Evolutionary conservation across 768 basidiomycete species (phyloP), one percentile per base, ranked within the genome.

Genomic region (Xerocomus spinulosus): DNA sequence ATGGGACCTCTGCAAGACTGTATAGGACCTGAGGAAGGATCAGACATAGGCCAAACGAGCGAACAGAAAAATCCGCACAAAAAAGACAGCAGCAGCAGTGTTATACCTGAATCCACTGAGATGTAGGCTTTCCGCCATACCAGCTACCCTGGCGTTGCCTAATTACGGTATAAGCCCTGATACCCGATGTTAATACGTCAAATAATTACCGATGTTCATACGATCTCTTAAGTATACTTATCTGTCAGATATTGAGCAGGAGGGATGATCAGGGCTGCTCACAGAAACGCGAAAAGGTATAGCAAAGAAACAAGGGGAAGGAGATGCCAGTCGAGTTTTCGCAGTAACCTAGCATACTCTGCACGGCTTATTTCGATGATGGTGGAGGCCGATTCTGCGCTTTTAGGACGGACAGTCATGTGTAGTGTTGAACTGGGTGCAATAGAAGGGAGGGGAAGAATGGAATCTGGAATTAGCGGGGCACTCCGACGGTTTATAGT

Each of bases 221-320:
- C 25, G 44, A 36, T 36, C 34, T 28, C 44, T 44, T 17, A 12
- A 28, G 13, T 24, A 18, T 2, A 6, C n/a, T n/a, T n/a, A 18
- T 26, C 6, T 5, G 25, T 28, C 18, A 44, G 34, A 18, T 8
- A 20, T 10, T 2, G 10, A 35, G 7, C 28, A 26, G 17, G 20
- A 20, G 18, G 33, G 18, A 36, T 14, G 12, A 26, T 26, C 12
- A 44, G n/a, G n/a, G n/a, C n/a, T n/a, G n/a, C 44, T 44, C 44
- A 44, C 44, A 44, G 25, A n/a, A 44, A 44, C 13, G 44, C 24
- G 9, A 44, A 14, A 26, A 44, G 44, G n/a, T 28, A 44, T 7
- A 44, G 34, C 34, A 36, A 18, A 15, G 44, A 26, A 28, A 44
- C 25, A 3, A 36, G 18, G 9, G 44, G 34, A 5, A 44, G 24